phyloP scores from a whole-genome alignment of 495 filamentous ascomycete genomes.

The Aspergillus cristatus region DNA sequence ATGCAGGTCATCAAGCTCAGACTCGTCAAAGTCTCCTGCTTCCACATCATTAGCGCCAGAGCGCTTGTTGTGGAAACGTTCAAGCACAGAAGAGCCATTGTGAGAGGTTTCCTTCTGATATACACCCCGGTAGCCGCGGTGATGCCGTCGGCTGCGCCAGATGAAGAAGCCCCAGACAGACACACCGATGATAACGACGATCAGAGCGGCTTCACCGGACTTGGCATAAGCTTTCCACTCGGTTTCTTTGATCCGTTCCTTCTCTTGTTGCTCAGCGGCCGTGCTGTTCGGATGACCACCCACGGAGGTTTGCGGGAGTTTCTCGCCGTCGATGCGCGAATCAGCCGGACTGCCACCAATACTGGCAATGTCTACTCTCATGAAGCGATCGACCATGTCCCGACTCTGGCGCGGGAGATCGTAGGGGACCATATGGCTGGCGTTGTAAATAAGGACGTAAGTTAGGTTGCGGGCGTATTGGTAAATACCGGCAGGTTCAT shows the following conservation, averaged over 20 bases:
- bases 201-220: slow-evolving; percentile 81
- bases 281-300: slow-evolving; percentile 81
- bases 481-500: slow-evolving; percentile 80
- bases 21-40: slow-evolving; percentile 83
- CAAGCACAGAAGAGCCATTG: slow-evolving; percentile 23
- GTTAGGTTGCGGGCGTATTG: slow-evolving; percentile 92
- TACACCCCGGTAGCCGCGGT: slow-evolving; percentile 39
- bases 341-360: slow-evolving; percentile 83
- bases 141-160: slow-evolving; percentile 61
- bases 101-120: slow-evolving; percentile 16
- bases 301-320: slow-evolving; percentile 70
- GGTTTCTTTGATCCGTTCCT: slow-evolving; percentile 69
- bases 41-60: slow-evolving; percentile 54
- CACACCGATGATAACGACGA: slow-evolving; percentile 74
- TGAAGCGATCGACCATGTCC: slow-evolving; percentile 96
- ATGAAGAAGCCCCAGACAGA: slow-evolving; percentile 76
- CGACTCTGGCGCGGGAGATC: slow-evolving; percentile 78
- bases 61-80: slow-evolving; percentile 41
- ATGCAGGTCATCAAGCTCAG: slow-evolving; percentile 70
- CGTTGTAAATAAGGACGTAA: slow-evolving; percentile 91
- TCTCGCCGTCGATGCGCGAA: slow-evolving; percentile 83
- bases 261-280: slow-evolving; percentile 59
- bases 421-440: slow-evolving; percentile 95
- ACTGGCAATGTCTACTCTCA: slow-evolving; percentile 82
- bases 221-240: slow-evolving; percentile 90